phyloP scores from a whole-genome alignment of 805 yeast species.

The Saccharomycopsis sp. region DNA sequence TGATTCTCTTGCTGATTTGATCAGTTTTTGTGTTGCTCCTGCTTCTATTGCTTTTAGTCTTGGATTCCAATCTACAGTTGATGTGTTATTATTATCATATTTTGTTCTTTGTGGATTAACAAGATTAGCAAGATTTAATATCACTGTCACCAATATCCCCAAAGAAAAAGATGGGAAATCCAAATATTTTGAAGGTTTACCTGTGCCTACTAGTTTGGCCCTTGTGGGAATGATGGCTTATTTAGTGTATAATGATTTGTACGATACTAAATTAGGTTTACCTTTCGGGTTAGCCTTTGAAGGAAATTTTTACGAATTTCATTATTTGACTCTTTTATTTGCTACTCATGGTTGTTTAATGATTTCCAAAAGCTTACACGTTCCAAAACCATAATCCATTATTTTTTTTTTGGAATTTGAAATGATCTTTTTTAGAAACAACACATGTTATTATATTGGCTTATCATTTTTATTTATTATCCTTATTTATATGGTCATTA shows the following conservation, averaged over 20 bases:
- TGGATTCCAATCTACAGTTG: constrained; percentile 80
- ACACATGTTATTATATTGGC: too few relatives aligned
- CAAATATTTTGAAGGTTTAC: constrained; percentile 90
- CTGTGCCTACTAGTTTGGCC: constrained; percentile 80
- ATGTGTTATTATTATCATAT: constrained; percentile 62
- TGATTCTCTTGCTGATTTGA: constrained; percentile 90
- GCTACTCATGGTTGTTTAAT: constrained; percentile 79
- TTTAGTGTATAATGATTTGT: constrained; percentile 41
- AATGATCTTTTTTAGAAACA: too few relatives aligned
- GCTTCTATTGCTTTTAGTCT: constrained; percentile 85
- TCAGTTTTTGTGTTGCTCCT: constrained; percentile 93
- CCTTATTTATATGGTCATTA: too few relatives aligned
- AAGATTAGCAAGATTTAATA: constrained; percentile 90
- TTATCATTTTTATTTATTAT: too few relatives aligned
- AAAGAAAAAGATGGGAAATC: constrained; percentile 83
- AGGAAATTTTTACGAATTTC: constrained; percentile 59
- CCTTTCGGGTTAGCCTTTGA: constrained; percentile 57
- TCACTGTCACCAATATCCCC: constrained; percentile 86
- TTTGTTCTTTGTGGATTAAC: constrained; percentile 92
- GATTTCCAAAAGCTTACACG: constrained; percentile 81
- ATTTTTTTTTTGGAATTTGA: too few relatives aligned
- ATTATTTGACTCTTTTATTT: constrained; percentile 55
- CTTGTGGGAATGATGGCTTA: constrained; percentile 67
- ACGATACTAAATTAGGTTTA: constrained; percentile 26
- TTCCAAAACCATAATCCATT: constrained; percentile 60